These are phyloP conservation scores for Penicillium concentricum DNA, from an alignment of 2,329 filamentous ascomycete genomes.

Conservation along the genomic window DNA sequence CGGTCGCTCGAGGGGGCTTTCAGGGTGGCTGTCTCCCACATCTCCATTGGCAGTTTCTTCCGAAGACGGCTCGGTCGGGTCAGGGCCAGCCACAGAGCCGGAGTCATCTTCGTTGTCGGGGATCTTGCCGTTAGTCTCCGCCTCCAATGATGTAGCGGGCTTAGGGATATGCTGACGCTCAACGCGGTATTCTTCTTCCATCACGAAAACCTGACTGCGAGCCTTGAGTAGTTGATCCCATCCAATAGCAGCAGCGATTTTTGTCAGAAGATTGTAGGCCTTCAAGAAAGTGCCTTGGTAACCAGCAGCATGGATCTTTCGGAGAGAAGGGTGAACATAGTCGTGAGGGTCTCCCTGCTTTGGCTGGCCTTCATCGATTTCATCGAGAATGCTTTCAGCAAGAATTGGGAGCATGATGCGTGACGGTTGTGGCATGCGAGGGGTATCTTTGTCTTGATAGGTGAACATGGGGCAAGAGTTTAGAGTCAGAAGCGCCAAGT, in stretches of 20 bases:
- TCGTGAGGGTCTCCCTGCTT: slow-evolving; percentile 73
- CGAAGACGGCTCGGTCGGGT: slow-evolving; percentile 19
- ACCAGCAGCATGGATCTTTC: slow-evolving; percentile 79
- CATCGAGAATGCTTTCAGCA: slow-evolving; percentile 84
- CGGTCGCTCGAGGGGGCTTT: slow-evolving; percentile 68
- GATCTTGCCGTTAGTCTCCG: slow-evolving; percentile 38
- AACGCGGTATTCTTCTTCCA: slow-evolving; percentile 97
- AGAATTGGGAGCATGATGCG: slow-evolving; percentile 84
- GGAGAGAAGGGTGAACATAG: slow-evolving; percentile 79
- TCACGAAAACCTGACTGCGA: slow-evolving; percentile 95
- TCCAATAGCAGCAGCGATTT: slow-evolving; percentile 93
- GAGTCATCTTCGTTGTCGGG: slow-evolving; percentile 27
- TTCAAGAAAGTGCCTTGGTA: slow-evolving; percentile 96
- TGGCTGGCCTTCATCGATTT: slow-evolving; percentile 86
- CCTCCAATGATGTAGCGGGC: slow-evolving; percentile 69
- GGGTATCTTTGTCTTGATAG: slow-evolving; percentile 96
- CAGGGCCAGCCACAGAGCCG: slow-evolving; percentile 23
- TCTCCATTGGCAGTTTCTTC: slow-evolving; percentile 35
- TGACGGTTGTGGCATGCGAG: slow-evolving; percentile 87
- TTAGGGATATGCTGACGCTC: slow-evolving; percentile 63
- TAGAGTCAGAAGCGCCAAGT: slow-evolving; percentile 87
- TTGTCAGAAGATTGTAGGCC: slow-evolving; percentile 89
- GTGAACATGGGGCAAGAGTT: slow-evolving; percentile 99
- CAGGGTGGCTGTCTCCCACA: slow-evolving; percentile 25
- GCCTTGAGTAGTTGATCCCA: slow-evolving; percentile 97